Evolutionary conservation across 2,329 filamentous ascomycete genomes (phyloP).

Genomic region (Arthrobotrys pseudoclavata): DNA sequence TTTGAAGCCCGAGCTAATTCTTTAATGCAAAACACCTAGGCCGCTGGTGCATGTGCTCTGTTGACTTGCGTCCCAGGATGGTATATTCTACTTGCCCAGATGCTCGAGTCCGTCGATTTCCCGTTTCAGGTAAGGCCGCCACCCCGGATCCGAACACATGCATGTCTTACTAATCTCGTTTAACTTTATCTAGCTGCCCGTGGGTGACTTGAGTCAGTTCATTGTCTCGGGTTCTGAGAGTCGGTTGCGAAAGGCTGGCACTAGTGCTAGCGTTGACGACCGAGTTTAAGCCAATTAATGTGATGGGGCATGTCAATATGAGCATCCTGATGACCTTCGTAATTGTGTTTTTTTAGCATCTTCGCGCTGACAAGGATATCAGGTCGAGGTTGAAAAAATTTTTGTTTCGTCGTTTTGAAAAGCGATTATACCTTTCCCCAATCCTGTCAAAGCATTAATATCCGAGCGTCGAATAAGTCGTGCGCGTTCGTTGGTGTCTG

Average conservation of each 20-base stretch:
- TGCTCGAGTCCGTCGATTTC: constrained; percentile 56
- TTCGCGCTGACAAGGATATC: constrained; percentile 14
- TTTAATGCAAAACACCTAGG: constrained; percentile 15
- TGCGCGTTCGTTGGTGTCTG: constrained; percentile 19
- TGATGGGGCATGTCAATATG: constrained; percentile 13
- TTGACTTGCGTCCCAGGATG: constrained; percentile 40
- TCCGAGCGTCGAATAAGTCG: constrained; percentile 18
- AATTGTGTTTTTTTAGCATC: constrained; percentile 4
- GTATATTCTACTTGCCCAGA: constrained; percentile 56
- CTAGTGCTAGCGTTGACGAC: constrained; percentile 44
- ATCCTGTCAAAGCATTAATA: constrained; percentile 23
- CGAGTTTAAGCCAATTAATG: constrained; percentile 20
- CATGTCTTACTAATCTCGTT: constrained; percentile 43
- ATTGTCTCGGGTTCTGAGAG: constrained; percentile 46
- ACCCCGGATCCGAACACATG: constrained; percentile 22
- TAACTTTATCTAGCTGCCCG: constrained; percentile 50
- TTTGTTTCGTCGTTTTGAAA: constrained; percentile 11
- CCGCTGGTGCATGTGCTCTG: constrained; percentile 46
- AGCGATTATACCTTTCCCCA: constrained; percentile 14
- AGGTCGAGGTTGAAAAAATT: not conserved
- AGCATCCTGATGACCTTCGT: constrained; percentile 4
- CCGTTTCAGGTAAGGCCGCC: constrained; percentile 43
- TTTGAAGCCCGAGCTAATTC: not conserved
- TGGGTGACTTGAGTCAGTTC: constrained; percentile 51
- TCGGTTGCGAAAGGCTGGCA: constrained; percentile 26